Percentiles rank a stretch among this genome's conserved stretches.
Evolutionary conservation across 805 yeast genomes (phyloP).

Genomic region (Kluyveromyces nonfermentans): DNA sequence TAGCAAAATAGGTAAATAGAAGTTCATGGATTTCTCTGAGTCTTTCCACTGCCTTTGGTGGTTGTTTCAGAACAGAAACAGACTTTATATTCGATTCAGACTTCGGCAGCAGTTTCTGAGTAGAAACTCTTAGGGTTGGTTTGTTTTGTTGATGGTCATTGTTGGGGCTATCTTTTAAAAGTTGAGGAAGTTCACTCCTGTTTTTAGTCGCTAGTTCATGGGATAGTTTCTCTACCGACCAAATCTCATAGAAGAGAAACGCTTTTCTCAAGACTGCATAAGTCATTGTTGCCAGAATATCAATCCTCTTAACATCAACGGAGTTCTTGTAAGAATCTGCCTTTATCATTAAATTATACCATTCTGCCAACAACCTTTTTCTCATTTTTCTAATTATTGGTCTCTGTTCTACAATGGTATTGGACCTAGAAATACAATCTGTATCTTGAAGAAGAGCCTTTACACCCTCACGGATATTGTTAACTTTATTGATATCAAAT

Average conservation of each 20-base stretch:
- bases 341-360: slow-evolving; percentile 70
- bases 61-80: slow-evolving; percentile 37
- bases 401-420: slow-evolving; percentile 54
- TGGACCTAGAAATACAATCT: slow-evolving; percentile 66
- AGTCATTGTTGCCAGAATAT: slow-evolving; percentile 51
- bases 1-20: slow-evolving; percentile 49
- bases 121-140: neutral
- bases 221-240: slow-evolving; percentile 56
- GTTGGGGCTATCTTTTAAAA: neutral
- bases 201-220: slow-evolving; percentile 25
- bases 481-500: slow-evolving; percentile 48
- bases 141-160: neutral
- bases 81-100: slow-evolving; percentile 9
- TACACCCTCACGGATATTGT: slow-evolving; percentile 66
- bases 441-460: slow-evolving; percentile 53
- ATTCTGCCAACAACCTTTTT: slow-evolving; percentile 63
- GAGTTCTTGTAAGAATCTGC: slow-evolving; percentile 70
- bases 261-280: slow-evolving; percentile 62
- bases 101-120: neutral
- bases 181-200: neutral
- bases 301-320: slow-evolving; percentile 46
- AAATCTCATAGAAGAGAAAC: slow-evolving; percentile 52
- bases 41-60: slow-evolving; percentile 58
- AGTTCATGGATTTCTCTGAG: slow-evolving; percentile 55
- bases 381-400: slow-evolving; percentile 55